phyloP scores from a whole-genome alignment of 78 protist species.

The Pigoraptor vietnamica region DNA sequence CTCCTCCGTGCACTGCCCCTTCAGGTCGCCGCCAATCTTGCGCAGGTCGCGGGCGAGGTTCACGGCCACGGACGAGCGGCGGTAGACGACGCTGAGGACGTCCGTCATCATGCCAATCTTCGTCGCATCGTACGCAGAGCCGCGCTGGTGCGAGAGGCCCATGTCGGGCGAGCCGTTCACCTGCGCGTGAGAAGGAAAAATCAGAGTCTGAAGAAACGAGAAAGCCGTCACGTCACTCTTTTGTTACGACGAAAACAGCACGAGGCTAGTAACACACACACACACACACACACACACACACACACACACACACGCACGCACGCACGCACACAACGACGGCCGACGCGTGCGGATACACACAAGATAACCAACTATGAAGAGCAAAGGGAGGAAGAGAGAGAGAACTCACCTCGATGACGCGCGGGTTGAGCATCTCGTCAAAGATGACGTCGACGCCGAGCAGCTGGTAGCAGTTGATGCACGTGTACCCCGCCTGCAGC shows the following conservation, averaged over 20 bases:
- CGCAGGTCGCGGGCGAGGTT: neutral
- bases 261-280: no score
- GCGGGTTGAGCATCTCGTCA: neutral
- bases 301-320: no score
- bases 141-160: neutral
- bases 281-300: no score
- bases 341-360: no score
- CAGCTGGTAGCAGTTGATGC: neutral
- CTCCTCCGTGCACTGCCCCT: neutral
- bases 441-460: neutral
- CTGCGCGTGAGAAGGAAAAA: neutral
- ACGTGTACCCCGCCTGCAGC: neutral
- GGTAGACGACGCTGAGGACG: neutral
- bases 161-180: neutral
- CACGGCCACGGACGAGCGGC: neutral
- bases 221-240: no score
- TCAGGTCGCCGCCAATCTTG: neutral
- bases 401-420: neutral
- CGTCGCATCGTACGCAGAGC: neutral
- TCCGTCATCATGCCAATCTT: neutral
- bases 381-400: neutral
- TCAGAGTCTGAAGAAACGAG: no score
- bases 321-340: no score
- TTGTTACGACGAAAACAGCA: no score
- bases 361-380: no score